These are phyloP conservation scores for Castanea mollissima DNA, from an alignment of 306 rosid species.

Conservation along the genomic window DNA sequence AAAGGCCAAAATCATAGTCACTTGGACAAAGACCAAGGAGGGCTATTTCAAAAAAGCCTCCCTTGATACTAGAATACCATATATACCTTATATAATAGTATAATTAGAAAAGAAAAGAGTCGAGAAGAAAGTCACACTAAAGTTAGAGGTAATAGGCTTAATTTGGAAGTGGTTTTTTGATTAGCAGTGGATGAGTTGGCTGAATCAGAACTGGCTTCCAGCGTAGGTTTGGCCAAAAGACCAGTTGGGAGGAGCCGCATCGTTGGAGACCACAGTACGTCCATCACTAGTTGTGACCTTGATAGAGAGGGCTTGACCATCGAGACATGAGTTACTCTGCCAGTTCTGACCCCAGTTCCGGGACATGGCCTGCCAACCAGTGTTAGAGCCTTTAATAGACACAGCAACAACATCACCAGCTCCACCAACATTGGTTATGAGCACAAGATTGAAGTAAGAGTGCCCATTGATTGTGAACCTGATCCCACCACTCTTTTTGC, in stretches of 20 bases:
- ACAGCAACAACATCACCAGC: constrained; percentile 50
- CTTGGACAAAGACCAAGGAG: neutral
- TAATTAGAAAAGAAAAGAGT: neutral
- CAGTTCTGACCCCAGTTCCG: constrained; percentile 26
- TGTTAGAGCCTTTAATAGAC: constrained; percentile 45
- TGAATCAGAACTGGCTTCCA: constrained; percentile 8
- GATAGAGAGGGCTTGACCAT: constrained; percentile 48
- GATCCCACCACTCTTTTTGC: constrained; percentile 44
- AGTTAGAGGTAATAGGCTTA: constrained; percentile 1
- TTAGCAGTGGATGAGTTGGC: neutral
- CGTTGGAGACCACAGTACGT: neutral
- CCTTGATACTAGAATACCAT: neutral
- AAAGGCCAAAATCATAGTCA: neutral
- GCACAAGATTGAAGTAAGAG: constrained; percentile 51
- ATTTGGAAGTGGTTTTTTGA: neutral
- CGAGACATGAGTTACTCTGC: constrained; percentile 33
- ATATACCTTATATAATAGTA: neutral
- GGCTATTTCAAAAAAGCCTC: neutral
- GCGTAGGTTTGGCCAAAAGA: constrained; percentile 5
- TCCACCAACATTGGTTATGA: constrained; percentile 51
- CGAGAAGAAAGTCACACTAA: neutral
- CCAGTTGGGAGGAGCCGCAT: neutral
- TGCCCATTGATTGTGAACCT: constrained; percentile 52
- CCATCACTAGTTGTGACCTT: constrained; percentile 1
- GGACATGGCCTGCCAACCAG: constrained; percentile 51